A percentile compares a stretch with the other conserved stretches of the same genome.
Evolutionary conservation across 345 rosid genomes (phyloP).

Genomic region (Microcos paniculata): DNA sequence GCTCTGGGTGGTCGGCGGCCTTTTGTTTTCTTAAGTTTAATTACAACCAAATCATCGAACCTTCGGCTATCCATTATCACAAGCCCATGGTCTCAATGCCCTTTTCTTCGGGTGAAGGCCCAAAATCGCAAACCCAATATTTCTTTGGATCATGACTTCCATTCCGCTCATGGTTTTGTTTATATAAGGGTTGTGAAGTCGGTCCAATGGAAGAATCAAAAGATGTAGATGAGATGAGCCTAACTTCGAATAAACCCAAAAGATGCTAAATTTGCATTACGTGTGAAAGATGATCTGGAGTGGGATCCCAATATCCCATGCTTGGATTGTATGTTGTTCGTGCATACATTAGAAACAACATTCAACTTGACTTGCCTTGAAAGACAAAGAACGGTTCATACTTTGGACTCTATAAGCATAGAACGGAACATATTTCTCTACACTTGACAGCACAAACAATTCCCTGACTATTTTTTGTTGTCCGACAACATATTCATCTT

Average conservation of each 20-base stretch:
- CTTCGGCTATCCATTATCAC: too few relatives aligned
- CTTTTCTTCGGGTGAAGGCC: not conserved
- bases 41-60: not conserved
- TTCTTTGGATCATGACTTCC: too few relatives aligned
- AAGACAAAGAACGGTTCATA: not conserved
- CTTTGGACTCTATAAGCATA: not conserved
- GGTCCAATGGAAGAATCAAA: too few relatives aligned
- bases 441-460: not conserved
- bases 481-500: not conserved
- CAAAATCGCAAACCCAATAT: not conserved
- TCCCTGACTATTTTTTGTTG: not conserved
- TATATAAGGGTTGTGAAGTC: too few relatives aligned
- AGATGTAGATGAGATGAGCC: too few relatives aligned
- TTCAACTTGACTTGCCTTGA: conserved; percentile 13
- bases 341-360: not conserved
- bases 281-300: too few relatives aligned
- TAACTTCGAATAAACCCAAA: too few relatives aligned
- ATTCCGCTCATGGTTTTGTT: too few relatives aligned
- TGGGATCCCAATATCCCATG: not conserved
- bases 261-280: too few relatives aligned
- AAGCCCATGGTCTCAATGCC: too few relatives aligned
- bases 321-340: not conserved
- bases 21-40: conserved; percentile 11
- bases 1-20: not conserved
- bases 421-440: not conserved